These are phyloP conservation scores for Neobulgaria alba DNA, from an alignment of 2,329 filamentous ascomycete genomes.

Conservation along the genomic window DNA sequence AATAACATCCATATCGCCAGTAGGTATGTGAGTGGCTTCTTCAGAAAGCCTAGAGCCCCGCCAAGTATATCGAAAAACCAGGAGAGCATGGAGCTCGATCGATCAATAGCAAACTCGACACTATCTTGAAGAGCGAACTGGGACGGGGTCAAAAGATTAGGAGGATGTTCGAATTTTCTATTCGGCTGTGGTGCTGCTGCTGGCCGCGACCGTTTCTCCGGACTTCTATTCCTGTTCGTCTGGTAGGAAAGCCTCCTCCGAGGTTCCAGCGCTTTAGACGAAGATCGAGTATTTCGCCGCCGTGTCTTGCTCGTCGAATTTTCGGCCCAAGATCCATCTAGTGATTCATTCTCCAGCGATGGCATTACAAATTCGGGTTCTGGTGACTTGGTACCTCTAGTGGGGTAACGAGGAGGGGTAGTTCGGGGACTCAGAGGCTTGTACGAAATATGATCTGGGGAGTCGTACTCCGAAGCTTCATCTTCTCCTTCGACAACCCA, in stretches of 20 bases:
- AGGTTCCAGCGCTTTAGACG: conserved; percentile 12
- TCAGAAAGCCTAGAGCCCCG: conserved; percentile 51
- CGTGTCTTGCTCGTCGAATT: conserved; percentile 14
- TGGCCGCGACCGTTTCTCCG: conserved; percentile 16
- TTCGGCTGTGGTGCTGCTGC: background rate
- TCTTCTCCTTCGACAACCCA: conserved; percentile 27
- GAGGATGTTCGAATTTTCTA: background rate
- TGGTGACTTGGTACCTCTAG: conserved; percentile 19
- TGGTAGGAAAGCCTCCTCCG: conserved; percentile 17
- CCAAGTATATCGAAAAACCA: conserved; percentile 49
- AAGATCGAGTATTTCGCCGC: conserved; percentile 7
- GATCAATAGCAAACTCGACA: conserved; percentile 17
- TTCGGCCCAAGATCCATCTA: conserved; percentile 26
- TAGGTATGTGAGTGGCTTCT: conserved; percentile 54
- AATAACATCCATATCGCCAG: conserved; percentile 54
- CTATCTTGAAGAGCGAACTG: conserved; percentile 17
- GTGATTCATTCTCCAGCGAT: conserved; percentile 22
- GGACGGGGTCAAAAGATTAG: too few species aligned
- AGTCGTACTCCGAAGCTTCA: conserved; percentile 14
- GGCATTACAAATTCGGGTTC: conserved; percentile 29
- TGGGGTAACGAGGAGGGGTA: conserved; percentile 17
- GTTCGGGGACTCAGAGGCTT: conserved; percentile 6
- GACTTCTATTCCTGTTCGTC: conserved; percentile 11
- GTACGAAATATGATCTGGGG: conserved; percentile 15
- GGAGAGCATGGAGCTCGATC: conserved; percentile 20